These are phyloP conservation scores for Penicilliopsis zonata DNA, from an alignment of 495 filamentous ascomycete genomes.

Conservation along the genomic window DNA sequence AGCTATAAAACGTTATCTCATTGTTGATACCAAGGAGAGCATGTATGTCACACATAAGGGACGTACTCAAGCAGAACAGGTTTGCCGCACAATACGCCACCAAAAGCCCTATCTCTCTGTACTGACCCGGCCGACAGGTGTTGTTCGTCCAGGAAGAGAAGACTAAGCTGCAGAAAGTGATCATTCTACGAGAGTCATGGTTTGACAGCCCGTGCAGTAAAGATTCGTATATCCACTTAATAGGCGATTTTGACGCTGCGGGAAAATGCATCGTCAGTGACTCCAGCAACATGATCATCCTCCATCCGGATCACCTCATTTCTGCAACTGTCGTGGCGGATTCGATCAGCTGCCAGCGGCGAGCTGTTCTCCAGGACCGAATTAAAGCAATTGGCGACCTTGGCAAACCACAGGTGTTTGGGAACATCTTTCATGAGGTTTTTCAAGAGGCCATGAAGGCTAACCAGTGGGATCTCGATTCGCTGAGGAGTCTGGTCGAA, in stretches of 20 bases:
- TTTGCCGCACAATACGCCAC: constrained; percentile 19
- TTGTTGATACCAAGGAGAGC: constrained; percentile 57
- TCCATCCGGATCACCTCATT: constrained; percentile 92
- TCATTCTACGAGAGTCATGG: constrained; percentile 81
- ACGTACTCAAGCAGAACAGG: constrained; percentile 55
- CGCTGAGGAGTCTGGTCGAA: constrained; percentile 50
- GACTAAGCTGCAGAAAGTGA: constrained; percentile 46
- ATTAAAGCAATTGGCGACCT: constrained; percentile 77
- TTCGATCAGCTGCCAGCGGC: constrained; percentile 77
- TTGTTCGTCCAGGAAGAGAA: constrained; percentile 65
- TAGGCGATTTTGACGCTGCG: constrained; percentile 58
- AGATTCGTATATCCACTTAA: constrained; percentile 70
- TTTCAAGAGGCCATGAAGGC: constrained; percentile 82
- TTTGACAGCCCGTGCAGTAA: constrained; percentile 59
- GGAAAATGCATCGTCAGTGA: constrained; percentile 69
- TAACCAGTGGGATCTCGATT: constrained; percentile 67
- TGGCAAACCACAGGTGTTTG: constrained; percentile 71
- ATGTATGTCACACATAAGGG: constrained; percentile 52
- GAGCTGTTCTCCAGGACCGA: constrained; percentile 85
- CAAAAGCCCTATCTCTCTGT: not conserved
- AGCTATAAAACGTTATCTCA: constrained; percentile 71
- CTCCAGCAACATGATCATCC: constrained; percentile 68
- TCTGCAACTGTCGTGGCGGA: constrained; percentile 90
- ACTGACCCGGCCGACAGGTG: constrained; percentile 41
- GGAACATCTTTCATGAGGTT: constrained; percentile 83